phyloP scores from a whole-genome alignment of 345 rosid genomes.

The Gossypioides kirkii region DNA sequence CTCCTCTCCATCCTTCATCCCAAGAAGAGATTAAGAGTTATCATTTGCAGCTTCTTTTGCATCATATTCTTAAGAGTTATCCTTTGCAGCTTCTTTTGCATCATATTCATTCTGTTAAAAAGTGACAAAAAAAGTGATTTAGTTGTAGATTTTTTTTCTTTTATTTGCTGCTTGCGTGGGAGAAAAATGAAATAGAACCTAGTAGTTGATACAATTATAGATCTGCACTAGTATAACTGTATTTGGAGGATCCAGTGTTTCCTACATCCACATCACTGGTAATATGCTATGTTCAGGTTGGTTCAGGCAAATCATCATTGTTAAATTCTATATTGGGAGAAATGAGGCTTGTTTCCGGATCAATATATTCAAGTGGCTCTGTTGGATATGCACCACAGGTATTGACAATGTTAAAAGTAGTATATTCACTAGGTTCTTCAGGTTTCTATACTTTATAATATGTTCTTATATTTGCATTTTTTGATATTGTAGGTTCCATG shows the following conservation, averaged over 20 bases:
- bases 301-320: slow-evolving; percentile 94
- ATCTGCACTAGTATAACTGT: not conserved
- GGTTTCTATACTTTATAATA: slow-evolving; percentile 10
- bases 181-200: not conserved
- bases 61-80: not conserved
- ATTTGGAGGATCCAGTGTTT: not conserved
- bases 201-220: not conserved
- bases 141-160: not conserved
- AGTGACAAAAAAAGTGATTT: not conserved
- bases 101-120: not conserved
- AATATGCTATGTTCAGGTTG: slow-evolving; percentile 54
- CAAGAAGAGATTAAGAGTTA: not conserved
- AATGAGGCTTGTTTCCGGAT: slow-evolving; percentile 58
- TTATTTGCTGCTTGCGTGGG: not conserved
- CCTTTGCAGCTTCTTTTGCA: not conserved
- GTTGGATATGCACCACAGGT: slow-evolving; percentile 93
- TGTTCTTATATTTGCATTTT: slow-evolving; percentile 18
- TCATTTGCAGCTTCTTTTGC: not conserved
- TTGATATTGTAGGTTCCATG: slow-evolving; percentile 68
- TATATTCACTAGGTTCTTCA: slow-evolving; percentile 14
- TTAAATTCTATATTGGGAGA: slow-evolving; percentile 69
- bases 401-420: not conserved
- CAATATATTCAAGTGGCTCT: slow-evolving; percentile 48
- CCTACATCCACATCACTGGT: slow-evolving; percentile 10
- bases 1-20: no score